Conservation (phyloP, 2,329 filamentous ascomycete species). For the Leptodontidium sp. region DNA sequence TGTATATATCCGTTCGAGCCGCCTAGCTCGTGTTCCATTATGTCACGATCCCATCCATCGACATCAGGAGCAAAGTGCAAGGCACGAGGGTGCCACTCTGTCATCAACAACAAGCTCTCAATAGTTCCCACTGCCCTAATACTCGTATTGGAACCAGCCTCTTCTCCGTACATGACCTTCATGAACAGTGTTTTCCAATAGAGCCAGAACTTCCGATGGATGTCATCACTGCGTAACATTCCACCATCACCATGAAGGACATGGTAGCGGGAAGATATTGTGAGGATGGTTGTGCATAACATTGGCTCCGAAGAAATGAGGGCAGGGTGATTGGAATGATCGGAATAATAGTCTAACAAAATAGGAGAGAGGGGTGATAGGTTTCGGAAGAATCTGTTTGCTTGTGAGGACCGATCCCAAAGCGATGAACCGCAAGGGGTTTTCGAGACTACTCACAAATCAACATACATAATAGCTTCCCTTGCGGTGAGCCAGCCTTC, state of each 20-base stretch:
- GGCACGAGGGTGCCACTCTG: constrained; percentile 64
- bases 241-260: constrained; percentile 52
- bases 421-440: no score
- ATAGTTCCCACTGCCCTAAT: constrained; percentile 59
- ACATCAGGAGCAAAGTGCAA: constrained; percentile 61
- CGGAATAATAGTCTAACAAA: constrained; percentile 57
- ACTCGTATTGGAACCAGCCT: constrained; percentile 59
- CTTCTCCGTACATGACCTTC: constrained; percentile 61
- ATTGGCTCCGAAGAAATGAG: constrained; percentile 60
- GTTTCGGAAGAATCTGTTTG: constrained; percentile 54
- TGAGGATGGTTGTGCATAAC: constrained; percentile 60
- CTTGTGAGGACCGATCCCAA: no score
- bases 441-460: constrained; percentile 49
- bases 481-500: constrained; percentile 64
- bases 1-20: no score
- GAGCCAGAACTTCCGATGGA: constrained; percentile 62
- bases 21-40: constrained; percentile 35
- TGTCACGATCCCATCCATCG: constrained; percentile 63
- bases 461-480: constrained; percentile 61
- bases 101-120: constrained; percentile 61
- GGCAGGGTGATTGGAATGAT: constrained; percentile 56
- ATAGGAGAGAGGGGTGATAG: constrained; percentile 60
- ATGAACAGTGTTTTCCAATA: constrained; percentile 61
- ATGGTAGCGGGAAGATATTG: constrained; percentile 62
- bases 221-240: constrained; percentile 58